Base-by-base conservation (phyloP, 805 yeast genomes). In the Metschnikowia proteae region DNA sequence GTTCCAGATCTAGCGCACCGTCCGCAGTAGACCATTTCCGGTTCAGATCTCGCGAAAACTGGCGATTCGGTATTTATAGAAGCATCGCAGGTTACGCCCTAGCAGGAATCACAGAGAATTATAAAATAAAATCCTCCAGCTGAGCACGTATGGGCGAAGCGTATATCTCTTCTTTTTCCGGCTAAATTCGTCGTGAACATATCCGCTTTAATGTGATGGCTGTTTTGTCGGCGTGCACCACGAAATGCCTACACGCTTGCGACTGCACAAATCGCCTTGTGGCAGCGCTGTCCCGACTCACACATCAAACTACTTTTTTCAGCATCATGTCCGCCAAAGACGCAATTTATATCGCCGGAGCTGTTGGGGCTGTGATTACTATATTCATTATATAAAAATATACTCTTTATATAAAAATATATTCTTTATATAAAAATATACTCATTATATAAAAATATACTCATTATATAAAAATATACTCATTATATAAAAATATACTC, bases 331-430 rank as follows among this genome's bases (percentile, higher is more conserved):
- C 45, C 27, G n/a, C 33, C 25, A 42, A 35, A 47, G 53, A 50
- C 43, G 48, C 45, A 38, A 9, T 50, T 9, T 28, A 45, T 22
- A 42, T 39, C 7, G 17, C 47, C n/a, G 47, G 49, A 4, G 46
- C 48, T 11, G 27, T 50, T 31, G 46, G 50, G 9, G 46, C 51
- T 10, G 50, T 46, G 4, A 33, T 47, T 33, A n/a, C n/a, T n/a
- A n/a, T n/a, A n/a, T n/a, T n/a, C n/a, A n/a, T n/a, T n/a, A n/a
- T n/a, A n/a, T n/a, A n/a, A n/a, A n/a, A n/a, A n/a, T n/a, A n/a
- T n/a, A n/a, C n/a, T n/a, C n/a, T n/a, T n/a, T n/a, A n/a, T n/a
- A n/a, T n/a, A n/a, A n/a, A n/a, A n/a, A n/a, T n/a, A n/a, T n/a
- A n/a, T n/a, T n/a, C n/a, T n/a, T n/a, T n/a, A n/a, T n/a, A n/a